A percentile compares a stretch with the other conserved stretches of the same genome.
These are phyloP conservation scores for Emydomyces testavorans DNA, from an alignment of 2,329 filamentous ascomycete genomes.

Conservation along the genomic window DNA sequence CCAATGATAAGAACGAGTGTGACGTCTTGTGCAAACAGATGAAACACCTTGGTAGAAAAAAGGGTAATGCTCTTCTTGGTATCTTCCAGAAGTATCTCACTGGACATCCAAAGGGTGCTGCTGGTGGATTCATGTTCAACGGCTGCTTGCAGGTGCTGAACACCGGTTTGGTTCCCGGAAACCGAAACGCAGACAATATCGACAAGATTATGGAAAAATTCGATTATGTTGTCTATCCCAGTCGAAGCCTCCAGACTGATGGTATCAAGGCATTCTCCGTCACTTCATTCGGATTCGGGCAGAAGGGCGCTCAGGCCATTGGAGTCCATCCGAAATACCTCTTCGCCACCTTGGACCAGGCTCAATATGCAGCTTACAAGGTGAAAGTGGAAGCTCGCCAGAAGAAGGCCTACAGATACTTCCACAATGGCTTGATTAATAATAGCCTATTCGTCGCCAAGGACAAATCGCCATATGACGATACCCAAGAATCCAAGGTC, in stretches of 20 bases:
- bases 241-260: constrained; percentile 88
- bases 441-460: constrained; percentile 97
- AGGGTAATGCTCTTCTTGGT: constrained; percentile 90
- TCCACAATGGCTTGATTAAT: constrained; percentile 96
- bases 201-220: constrained; percentile 95
- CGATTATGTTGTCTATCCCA: constrained; percentile 95
- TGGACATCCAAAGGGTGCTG: constrained; percentile 96
- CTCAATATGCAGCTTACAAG: constrained; percentile 70
- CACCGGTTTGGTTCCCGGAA: constrained; percentile 84
- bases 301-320: constrained; percentile 96
- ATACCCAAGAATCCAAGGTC: constrained; percentile 73
- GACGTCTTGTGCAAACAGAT: constrained; percentile 95
- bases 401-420: constrained; percentile 98
- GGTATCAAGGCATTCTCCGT: constrained; percentile 98
- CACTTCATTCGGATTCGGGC: constrained; percentile 97
- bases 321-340: constrained; percentile 95
- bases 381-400: constrained; percentile 82
- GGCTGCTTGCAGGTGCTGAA: constrained; percentile 93
- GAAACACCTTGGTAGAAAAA: constrained; percentile 82
- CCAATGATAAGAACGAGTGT: constrained; percentile 99
- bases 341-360: constrained; percentile 82
- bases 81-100: constrained; percentile 99
- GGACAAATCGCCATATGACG: constrained; percentile 76
- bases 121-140: constrained; percentile 99
- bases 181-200: constrained; percentile 95